Evolutionary conservation across 1,284 basidiomycete species (phyloP), one percentile per base, ranked within the genome.

Genomic region (Sparassis latifolia): DNA sequence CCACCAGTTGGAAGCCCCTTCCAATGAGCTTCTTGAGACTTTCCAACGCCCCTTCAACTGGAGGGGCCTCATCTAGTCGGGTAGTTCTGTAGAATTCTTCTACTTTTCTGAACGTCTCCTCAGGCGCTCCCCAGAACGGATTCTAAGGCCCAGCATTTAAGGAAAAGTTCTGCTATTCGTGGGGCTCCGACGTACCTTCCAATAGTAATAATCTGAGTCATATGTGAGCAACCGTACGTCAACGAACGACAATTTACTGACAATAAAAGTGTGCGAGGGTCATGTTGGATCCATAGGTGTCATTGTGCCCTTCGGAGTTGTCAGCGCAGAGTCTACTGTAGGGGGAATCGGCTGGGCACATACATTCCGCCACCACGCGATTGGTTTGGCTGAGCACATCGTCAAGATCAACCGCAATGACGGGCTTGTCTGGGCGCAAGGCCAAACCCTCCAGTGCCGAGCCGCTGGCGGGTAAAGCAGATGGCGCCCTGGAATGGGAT

Each of bases 321-420:
- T 35, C 50, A 41, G 38, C 9, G 38, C 20, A 40, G 30, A 27
- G 29, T 29, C 28, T 7, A 29, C 5, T n/a, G 45, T 6, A 10
- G 10, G 12, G 5, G 20, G 2, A 10, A 29, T 5, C 6, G 27
- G 27, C 37, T 12, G 6, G 6, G 35, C 4, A 57, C 63, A 65
- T 66, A 89, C 88, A 91, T 44, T 80, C 66, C 3, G 81, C 79
- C 9, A 89, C 77, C 10, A 72, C 71, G 45, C 67, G 59, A 64
- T 90, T 92, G 2, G 87, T 91, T 61, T 80, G 70, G 55, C 81
- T 76, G 47, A 90, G 67, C 3, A 90, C 88, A 71, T 91, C 88
- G 58, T 90, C 88, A 53, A 89, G 67, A 68, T 90, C 88, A 39
- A 89, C 72, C 3, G 85, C 84, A 61, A 90, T 84, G 44, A 83